Evolutionary conservation across 805 yeast genomes (phyloP), one percentile per base, ranked within the genome.

Genomic region (Cyberlindnera mycetangii): DNA sequence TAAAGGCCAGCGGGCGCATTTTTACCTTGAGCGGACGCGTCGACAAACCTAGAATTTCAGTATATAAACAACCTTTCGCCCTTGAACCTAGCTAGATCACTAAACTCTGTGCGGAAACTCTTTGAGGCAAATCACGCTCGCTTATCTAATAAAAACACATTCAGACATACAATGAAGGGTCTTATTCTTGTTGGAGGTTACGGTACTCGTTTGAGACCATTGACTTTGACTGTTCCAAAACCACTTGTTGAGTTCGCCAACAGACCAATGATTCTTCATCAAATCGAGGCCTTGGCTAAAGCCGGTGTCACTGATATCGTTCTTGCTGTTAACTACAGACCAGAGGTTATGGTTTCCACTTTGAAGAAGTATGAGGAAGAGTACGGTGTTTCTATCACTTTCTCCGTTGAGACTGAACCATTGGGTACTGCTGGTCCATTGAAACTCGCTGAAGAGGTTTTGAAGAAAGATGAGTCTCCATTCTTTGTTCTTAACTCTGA

Each of bases 231-330:
- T 48, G 79, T 84, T 54, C 98, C 98, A 69, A 90, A 90, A 74
- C 98, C 98, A 41, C 78, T 90, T 70, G 97, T 90, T 54, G 98
- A 92, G 74, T 93, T 93, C 64, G 99, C 87, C 69, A 93, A 93
- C 87, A 87, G 92, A 75, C 98, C 99, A 64, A 93, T 93, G 99
- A 93, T 93, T 62, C 76, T 89, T 61, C 99, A 93, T 71, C 99
- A 93, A 76, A 89, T 93, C 66, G 97, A 93, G 75, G 97, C 99
- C 42, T 77, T 93, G 53, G 97, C 98, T 51, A 82, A 82, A 52
- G 99, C 99, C 58, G 99, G 99, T 66, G 97, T 93, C 68, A 93
- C 96, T 49, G 99, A 93, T 71, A 90, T 93, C 60, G 99, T 93
- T 36, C 75, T 93, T 60, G 99, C 99, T 51, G 99, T 93, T 59